phyloP scores from a whole-genome alignment of 257 asterid species.

The Solanum rostratum region DNA sequence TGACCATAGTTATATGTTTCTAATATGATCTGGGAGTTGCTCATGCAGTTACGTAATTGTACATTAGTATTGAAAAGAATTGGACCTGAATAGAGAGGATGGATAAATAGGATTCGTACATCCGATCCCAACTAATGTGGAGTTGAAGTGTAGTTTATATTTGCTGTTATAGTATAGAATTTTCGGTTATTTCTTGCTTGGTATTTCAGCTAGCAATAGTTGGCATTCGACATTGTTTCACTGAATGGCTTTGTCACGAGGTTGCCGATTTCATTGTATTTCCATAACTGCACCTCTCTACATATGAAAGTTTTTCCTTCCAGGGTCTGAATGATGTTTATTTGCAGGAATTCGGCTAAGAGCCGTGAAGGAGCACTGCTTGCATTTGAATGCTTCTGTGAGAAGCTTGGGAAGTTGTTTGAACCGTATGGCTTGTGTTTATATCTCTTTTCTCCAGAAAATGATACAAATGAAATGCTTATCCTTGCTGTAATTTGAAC shows the following conservation, averaged over 20 bases:
- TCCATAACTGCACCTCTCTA: background rate
- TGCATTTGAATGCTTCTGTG: slow-evolving; percentile 94
- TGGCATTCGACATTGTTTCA: background rate
- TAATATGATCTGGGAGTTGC: background rate
- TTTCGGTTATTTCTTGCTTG: background rate
- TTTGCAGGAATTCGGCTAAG: slow-evolving; percentile 78
- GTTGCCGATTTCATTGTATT: background rate
- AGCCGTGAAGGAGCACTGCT: slow-evolving; percentile 92
- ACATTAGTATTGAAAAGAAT: background rate
- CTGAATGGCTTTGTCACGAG: background rate
- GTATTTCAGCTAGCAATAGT: background rate
- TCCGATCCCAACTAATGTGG: background rate
- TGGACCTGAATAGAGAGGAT: background rate
- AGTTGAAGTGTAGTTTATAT: background rate
- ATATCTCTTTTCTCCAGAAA: background rate
- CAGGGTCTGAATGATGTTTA: background rate
- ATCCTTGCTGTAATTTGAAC: background rate
- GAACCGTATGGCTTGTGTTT: slow-evolving; percentile 70
- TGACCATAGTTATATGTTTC: background rate
- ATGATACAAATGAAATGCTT: background rate
- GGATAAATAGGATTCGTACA: background rate
- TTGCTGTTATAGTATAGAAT: background rate
- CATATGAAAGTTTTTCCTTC: background rate
- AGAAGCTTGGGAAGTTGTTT: slow-evolving; percentile 87
- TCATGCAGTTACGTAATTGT: background rate